These are phyloP conservation scores for Arctostaphylos glauca DNA, from an alignment of 148 eudicot species.

Conservation along the genomic window DNA sequence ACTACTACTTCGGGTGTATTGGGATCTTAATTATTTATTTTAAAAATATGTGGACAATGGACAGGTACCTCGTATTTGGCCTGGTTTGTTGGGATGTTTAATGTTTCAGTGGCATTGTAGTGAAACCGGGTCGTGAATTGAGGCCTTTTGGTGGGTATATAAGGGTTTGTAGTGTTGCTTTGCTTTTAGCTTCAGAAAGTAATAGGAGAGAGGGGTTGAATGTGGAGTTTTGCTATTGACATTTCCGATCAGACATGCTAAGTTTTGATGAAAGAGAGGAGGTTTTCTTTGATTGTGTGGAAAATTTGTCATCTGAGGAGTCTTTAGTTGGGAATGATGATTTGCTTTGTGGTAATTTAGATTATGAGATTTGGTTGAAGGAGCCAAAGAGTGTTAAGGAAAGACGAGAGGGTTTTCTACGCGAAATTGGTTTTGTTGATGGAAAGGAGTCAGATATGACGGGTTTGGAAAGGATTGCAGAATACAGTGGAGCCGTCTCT, in stretches of 20 bases:
- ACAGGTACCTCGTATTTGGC: not conserved
- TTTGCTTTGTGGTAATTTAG: constrained; percentile 15
- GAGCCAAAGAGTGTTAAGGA: constrained; percentile 58
- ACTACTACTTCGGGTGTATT: constrained; percentile 5
- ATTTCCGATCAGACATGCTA: constrained; percentile 30
- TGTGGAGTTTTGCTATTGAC: constrained; percentile 29
- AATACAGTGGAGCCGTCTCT: constrained; percentile 34
- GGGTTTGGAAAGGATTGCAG: constrained; percentile 30
- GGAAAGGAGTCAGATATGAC: constrained; percentile 1
- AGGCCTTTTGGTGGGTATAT: constrained; percentile 23
- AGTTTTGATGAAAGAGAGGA: constrained; percentile 43
- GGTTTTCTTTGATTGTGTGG: constrained; percentile 55
- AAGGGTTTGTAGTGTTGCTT: not conserved
- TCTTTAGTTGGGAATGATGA: constrained; percentile 25
- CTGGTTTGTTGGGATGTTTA: not conserved
- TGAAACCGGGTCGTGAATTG: constrained; percentile 26
- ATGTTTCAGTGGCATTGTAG: constrained; percentile 24
- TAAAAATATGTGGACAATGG: not conserved
- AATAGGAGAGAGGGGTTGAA: constrained; percentile 24
- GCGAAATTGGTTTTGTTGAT: constrained; percentile 50
- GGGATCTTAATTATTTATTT: constrained; percentile 19
- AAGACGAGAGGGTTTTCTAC: constrained; percentile 49
- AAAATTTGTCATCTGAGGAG: constrained; percentile 39
- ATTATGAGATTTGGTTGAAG: constrained; percentile 52
- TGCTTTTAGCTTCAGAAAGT: constrained; percentile 6